Evolutionary conservation across 345 rosid species (phyloP).

Genomic region (Pistacia integerrima): DNA sequence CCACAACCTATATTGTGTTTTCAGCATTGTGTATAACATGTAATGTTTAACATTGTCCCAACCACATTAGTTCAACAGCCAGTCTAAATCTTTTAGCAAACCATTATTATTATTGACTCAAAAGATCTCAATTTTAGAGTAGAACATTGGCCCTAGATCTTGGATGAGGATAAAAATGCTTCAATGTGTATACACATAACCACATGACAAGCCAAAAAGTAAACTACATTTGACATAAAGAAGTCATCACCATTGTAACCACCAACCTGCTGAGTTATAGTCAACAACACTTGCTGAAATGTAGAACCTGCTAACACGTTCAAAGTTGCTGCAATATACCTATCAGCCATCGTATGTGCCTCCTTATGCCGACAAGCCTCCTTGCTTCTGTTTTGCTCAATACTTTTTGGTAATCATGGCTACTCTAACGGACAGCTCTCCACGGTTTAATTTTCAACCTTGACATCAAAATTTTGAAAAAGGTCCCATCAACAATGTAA

Average conservation of each 20-base stretch:
- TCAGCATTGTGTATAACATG: not conserved
- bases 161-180: not conserved
- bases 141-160: not conserved
- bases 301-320: conserved; percentile 25
- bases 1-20: not conserved
- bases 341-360: conserved; percentile 32
- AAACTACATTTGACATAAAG: not conserved
- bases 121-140: not conserved
- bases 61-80: not conserved
- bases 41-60: not conserved
- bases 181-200: not conserved
- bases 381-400: conserved; percentile 49
- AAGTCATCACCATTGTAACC: not conserved
- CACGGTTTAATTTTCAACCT: conserved; percentile 35
- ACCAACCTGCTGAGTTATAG: conserved; percentile 31
- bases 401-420: conserved; percentile 33
- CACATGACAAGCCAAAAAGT: conserved; percentile 2
- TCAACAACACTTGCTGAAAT: conserved; percentile 27
- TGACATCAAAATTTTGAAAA: conserved; percentile 29
- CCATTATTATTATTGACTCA: not conserved
- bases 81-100: not conserved
- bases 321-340: conserved; percentile 32
- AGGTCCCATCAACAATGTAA: conserved; percentile 28
- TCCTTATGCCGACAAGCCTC: conserved; percentile 28
- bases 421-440: conserved; percentile 32